Base-by-base conservation (phyloP, 2,329 filamentous ascomycete genomes). In the Alternaria atra region DNA sequence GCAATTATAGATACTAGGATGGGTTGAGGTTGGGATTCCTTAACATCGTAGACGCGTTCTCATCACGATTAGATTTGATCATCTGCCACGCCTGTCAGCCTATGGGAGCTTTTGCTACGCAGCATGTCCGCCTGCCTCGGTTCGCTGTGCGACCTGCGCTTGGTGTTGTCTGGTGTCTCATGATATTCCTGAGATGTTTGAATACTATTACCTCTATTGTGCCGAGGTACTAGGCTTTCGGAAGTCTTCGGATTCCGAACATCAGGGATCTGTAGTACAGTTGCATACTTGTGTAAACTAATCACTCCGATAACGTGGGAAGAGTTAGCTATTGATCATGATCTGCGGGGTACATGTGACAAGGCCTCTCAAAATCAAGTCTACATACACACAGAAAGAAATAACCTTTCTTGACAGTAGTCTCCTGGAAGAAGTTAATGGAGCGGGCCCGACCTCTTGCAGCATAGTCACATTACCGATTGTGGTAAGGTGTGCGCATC, bases 401-500 rank as follows among this genome's bases (percentile, higher is more conserved):
- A 30, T 35, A 48, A 35, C 20, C 46, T 4, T 15, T 48, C 17
- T 35, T 10, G 9, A 8, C 12, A 5, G 20, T 35, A 32, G 37
- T 50, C 25, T 6, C 30, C 35, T 35, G n/a, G 46, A 46, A 17
- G 15, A 13, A 20, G 29, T 43, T 15, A 40, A 29, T 29, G n/a
- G 17, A 52, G 39, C 50, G 34, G 47, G 40, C 29, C 15, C 29
- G 9, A 23, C 5, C 25, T 52, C 23, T 30, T 25, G 37, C 35
- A 30, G 35, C 27, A 25, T 23, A 42, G 34, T 10, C 13, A 37
- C 42, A 29, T 39, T 47, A 10, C 50, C 51, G 17, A 54, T 54
- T 58, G 50, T 17, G 42, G 50, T 13, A 58, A 58, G 27, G 50
- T 32, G 48, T 30, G 50, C 50, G 55, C 17, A 9, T 15, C 25